Evolutionary conservation across 352 stramenopile species (phyloP).

Genomic region (Sclerospora graminicola): DNA sequence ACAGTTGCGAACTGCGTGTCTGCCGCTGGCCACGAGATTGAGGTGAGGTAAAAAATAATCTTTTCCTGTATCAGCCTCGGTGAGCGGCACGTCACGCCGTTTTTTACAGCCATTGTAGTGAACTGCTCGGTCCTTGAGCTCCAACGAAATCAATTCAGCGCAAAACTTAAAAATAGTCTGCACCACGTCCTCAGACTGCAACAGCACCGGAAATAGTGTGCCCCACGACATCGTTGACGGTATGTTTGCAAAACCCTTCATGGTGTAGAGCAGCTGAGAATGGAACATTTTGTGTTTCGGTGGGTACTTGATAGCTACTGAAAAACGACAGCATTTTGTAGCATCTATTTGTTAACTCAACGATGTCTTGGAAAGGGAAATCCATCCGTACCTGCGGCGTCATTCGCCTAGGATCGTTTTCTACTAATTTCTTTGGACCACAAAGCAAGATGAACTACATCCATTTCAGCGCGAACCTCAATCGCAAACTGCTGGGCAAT

Average conservation of each 20-base stretch:
- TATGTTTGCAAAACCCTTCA: slow-evolving; percentile 64
- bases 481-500: no score
- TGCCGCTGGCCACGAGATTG: slow-evolving; percentile 72
- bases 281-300: slow-evolving; percentile 72
- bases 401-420: slow-evolving; percentile 57
- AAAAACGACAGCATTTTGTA: slow-evolving; percentile 73
- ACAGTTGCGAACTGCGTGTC: slow-evolving; percentile 43
- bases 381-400: slow-evolving; percentile 60
- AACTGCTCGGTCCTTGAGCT: slow-evolving; percentile 43
- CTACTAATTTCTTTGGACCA: slow-evolving; percentile 50
- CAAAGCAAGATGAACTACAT: slow-evolving; percentile 76
- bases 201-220: slow-evolving; percentile 57
- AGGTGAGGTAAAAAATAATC: slow-evolving; percentile 83
- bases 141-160: slow-evolving; percentile 43
- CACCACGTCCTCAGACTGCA: slow-evolving; percentile 56
- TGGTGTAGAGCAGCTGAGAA: slow-evolving; percentile 52
- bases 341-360: slow-evolving; percentile 64
- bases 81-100: slow-evolving; percentile 38
- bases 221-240: slow-evolving; percentile 58
- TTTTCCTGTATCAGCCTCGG: slow-evolving; percentile 60
- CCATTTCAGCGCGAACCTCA: no score
- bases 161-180: slow-evolving; percentile 68
- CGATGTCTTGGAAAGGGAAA: slow-evolving; percentile 72
- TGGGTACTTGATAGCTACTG: slow-evolving; percentile 69
- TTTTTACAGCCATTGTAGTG: slow-evolving; percentile 22